phyloP scores from a whole-genome alignment of 2,329 filamentous ascomycete genomes.

The Apiospora hydei region DNA sequence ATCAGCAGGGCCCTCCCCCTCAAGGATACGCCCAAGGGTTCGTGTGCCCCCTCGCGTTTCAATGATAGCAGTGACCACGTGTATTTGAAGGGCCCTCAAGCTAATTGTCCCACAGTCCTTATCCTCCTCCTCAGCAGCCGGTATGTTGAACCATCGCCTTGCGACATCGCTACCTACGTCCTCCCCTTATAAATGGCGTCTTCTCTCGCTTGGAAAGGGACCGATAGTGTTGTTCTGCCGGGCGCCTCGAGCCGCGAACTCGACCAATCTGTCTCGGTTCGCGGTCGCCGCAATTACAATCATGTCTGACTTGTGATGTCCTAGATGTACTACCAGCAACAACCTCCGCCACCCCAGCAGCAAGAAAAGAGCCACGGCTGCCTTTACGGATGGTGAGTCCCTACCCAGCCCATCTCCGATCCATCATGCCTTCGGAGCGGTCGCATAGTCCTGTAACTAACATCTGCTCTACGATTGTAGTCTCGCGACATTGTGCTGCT shows the following conservation, averaged over 20 bases:
- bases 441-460: not conserved
- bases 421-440: not conserved
- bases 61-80: not conserved
- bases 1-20: conserved; percentile 22
- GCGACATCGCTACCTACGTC: not conserved
- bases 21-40: conserved; percentile 6
- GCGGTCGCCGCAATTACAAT: conserved; percentile 5
- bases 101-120: conserved; percentile 34
- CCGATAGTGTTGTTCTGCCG: not conserved
- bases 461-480: conserved; percentile 33
- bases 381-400: conserved; percentile 47
- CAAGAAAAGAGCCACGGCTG: conserved; percentile 52
- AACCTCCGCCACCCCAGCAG: conserved; percentile 40
- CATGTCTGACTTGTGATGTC: conserved; percentile 19
- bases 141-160: not conserved
- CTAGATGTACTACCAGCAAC: conserved; percentile 45
- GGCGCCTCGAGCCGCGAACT: not conserved
- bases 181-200: not conserved
- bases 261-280: not conserved
- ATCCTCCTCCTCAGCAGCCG: conserved; percentile 30
- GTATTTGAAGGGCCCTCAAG: not conserved
- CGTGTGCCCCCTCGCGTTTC: not conserved
- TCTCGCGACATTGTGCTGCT: conserved; percentile 52
- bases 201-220: not conserved
- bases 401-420: not conserved